Base-by-base conservation (phyloP, 257 asterid species). In the Catharanthus roseus region DNA sequence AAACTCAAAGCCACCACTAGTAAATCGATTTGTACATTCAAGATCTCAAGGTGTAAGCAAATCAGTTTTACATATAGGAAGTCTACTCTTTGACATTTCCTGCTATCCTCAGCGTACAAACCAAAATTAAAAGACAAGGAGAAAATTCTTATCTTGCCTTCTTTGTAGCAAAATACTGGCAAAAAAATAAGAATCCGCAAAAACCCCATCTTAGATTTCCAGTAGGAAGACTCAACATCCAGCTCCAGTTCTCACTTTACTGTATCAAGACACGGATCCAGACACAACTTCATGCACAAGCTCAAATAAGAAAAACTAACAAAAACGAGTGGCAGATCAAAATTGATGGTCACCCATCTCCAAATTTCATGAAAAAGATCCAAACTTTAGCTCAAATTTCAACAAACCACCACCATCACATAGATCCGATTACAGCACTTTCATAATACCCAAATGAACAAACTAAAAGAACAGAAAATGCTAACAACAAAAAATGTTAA, bases 351-450 rank as follows among this genome's bases (percentile, higher is more conserved):
- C 60, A 61, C 3, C 55, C 55, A 38, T 49, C 45, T 51, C 62
- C 53, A 50, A 77, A 78, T 63, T 16, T 39, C 76, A 71, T 18
- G 38, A 51, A 58, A 72, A 71, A 79, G 63, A 38, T 18, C 66
- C 45, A 65, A 69, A 11, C 70, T 77, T 74, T 51, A 73, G 49
- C 70, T 19, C 70, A 31, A 45, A 34, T 15, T 45, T 15, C 77
- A 73, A 34, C 26, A 18, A 51, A 2, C 42, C 26, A 74, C 56
- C 19, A 39, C 31, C 64, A 68, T n/a, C 38, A 65, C 28, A 72
- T 85, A 75, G 91, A 89, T 84, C 88, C 73, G 78, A 75, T 34
- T 70, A 76, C 67, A 56, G 6, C 31, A 67, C 23, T 41, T 56
- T 19, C 42, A 38, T 38, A 63, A 69, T 21, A 19, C 58, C 36